phyloP scores from a whole-genome alignment of 768 basidiomycete genomes.

The Phanerodontia chrysosporium region DNA sequence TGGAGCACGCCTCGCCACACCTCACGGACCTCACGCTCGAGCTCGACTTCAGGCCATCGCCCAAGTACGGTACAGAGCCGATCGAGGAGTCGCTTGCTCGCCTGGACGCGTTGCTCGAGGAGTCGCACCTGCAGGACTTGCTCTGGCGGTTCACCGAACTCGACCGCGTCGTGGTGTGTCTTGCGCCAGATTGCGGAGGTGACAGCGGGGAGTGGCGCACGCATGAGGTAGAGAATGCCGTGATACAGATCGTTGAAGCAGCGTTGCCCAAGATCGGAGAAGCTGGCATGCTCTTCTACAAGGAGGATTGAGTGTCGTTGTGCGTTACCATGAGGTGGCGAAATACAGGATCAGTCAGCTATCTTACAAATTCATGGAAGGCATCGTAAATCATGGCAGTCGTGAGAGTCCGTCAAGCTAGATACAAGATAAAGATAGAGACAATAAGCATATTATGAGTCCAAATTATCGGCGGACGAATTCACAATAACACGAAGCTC shows the following conservation, averaged over 20 bases:
- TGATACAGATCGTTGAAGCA: neutral
- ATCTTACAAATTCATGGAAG: too few relatives aligned
- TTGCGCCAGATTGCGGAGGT: neutral
- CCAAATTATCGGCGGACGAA: too few relatives aligned
- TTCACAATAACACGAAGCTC: too few relatives aligned
- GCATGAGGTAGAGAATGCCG: neutral
- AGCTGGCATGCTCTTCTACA: too few relatives aligned
- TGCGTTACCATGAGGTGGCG: too few relatives aligned
- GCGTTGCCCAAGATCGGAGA: too few relatives aligned
- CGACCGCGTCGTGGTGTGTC: neutral
- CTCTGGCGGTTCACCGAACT: neutral
- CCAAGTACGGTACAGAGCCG: neutral
- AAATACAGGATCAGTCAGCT: too few relatives aligned
- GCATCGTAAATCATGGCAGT: too few relatives aligned
- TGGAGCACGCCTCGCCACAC: neutral
- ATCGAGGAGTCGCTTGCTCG: neutral
- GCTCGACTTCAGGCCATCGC: neutral
- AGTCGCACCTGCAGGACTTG: neutral
- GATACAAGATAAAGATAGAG: neutral
- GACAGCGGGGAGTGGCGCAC: neutral
- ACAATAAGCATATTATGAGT: too few relatives aligned
- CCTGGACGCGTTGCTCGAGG: neutral
- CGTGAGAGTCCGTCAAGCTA: too few relatives aligned
- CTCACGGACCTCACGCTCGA: neutral
- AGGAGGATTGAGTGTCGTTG: too few relatives aligned